Conservation (phyloP, 495 filamentous ascomycete species). For the Penicillium paradoxum region DNA sequence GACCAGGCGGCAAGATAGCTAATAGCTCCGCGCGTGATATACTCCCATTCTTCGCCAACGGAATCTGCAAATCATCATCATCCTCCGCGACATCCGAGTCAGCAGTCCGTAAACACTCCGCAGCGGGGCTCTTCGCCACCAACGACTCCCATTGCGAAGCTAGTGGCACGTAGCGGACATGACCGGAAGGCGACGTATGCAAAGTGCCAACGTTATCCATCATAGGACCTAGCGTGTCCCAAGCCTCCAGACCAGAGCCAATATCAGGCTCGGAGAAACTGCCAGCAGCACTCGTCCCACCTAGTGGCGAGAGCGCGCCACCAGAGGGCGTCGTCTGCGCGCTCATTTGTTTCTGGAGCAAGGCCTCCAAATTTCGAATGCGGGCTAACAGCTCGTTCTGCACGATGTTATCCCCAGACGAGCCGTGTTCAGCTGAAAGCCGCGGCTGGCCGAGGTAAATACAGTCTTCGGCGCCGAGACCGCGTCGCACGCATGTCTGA, state of each 20-base stretch:
- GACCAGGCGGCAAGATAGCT: constrained; percentile 33
- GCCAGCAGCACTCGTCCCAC: constrained; percentile 27
- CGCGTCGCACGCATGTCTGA: constrained; percentile 38
- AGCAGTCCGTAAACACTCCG: constrained; percentile 25
- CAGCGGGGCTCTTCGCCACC: constrained; percentile 23
- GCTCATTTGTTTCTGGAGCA: constrained; percentile 34
- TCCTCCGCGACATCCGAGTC: constrained; percentile 34
- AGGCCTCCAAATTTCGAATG: constrained; percentile 36
- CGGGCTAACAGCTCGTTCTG: constrained; percentile 35
- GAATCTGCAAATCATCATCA: constrained; percentile 36
- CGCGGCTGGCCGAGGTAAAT: constrained; percentile 40
- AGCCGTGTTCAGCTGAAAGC: constrained; percentile 30
- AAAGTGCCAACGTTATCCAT: constrained; percentile 27
- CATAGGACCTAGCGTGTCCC: constrained; percentile 18
- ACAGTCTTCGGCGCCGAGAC: constrained; percentile 39
- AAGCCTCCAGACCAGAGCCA: constrained; percentile 13
- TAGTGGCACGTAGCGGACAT: constrained; percentile 39
- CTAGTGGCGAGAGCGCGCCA: constrained; percentile 28
- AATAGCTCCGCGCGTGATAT: constrained; percentile 30
- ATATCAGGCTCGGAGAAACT: constrained; percentile 32
- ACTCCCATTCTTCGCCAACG: constrained; percentile 25
- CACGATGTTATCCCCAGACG: constrained; percentile 21
- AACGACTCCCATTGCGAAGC: constrained; percentile 35
- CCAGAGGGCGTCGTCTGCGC: constrained; percentile 18
- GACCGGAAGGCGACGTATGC: constrained; percentile 34